phyloP scores from a whole-genome alignment of 352 stramenopile species.

The Globisporangium takayamanum region DNA sequence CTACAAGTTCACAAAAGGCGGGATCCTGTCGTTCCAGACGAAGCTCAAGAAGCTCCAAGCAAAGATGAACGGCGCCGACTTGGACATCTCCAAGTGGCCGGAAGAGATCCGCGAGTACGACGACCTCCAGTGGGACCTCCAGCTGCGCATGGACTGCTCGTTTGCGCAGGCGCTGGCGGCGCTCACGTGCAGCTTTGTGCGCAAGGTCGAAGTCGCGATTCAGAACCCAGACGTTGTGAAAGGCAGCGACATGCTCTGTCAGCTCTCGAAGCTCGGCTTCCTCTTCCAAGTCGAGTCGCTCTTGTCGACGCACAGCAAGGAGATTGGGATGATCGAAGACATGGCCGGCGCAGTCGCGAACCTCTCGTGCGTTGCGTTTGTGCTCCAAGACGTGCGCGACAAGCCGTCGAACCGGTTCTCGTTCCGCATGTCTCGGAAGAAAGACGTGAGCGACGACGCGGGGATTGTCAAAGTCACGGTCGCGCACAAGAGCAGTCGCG shows the following conservation, averaged over 20 bases:
- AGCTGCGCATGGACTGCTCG: slow-evolving; percentile 76
- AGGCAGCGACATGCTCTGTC: slow-evolving; percentile 76
- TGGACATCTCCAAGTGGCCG: slow-evolving; percentile 71
- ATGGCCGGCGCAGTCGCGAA: slow-evolving; percentile 78
- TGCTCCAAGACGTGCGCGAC: slow-evolving; percentile 81
- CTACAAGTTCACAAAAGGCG: slow-evolving; percentile 86
- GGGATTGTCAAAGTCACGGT: slow-evolving; percentile 77
- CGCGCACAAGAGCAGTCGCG: slow-evolving; percentile 42
- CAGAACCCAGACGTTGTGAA: slow-evolving; percentile 67
- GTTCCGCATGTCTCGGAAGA: slow-evolving; percentile 79
- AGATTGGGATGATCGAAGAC: slow-evolving; percentile 95
- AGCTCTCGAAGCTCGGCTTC: slow-evolving; percentile 79
- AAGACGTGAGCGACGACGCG: slow-evolving; percentile 67
- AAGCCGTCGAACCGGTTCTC: slow-evolving; percentile 82
- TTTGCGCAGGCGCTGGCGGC: slow-evolving; percentile 74
- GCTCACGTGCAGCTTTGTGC: slow-evolving; percentile 72
- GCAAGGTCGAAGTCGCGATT: slow-evolving; percentile 82
- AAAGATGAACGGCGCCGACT: slow-evolving; percentile 59
- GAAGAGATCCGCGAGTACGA: slow-evolving; percentile 80
- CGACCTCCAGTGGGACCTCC: slow-evolving; percentile 81
- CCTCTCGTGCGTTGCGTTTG: slow-evolving; percentile 82
- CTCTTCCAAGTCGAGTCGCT: slow-evolving; percentile 91
- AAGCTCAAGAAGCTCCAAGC: slow-evolving; percentile 78
- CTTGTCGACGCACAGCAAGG: slow-evolving; percentile 92
- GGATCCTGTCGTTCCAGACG: slow-evolving; percentile 73